phyloP scores from a whole-genome alignment of 768 basidiomycete genomes.

The Melanogaster broomeanus region DNA sequence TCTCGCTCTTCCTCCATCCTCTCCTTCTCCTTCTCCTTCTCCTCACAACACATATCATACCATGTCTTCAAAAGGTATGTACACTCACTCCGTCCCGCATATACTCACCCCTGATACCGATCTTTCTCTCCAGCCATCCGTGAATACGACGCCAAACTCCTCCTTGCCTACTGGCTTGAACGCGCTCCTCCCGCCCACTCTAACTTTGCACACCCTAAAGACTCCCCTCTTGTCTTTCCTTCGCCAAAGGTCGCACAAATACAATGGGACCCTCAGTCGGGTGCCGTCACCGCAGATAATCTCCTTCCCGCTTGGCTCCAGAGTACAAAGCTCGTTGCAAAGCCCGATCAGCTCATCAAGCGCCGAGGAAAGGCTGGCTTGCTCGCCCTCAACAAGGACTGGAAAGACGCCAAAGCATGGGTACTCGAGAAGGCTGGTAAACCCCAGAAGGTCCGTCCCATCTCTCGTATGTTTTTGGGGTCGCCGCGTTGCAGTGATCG shows the following conservation, averaged over 20 bases:
- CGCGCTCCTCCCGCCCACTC: constrained; percentile 80
- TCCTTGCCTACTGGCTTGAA: constrained; percentile 96
- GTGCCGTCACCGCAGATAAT: constrained; percentile 56
- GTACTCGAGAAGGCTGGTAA: constrained; percentile 88
- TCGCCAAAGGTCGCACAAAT: constrained; percentile 82
- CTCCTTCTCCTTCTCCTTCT: constrained; percentile 9
- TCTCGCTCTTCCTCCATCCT: constrained; percentile 1
- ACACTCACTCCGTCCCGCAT: neutral
- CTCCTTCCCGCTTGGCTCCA: constrained; percentile 80
- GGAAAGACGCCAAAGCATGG: constrained; percentile 88
- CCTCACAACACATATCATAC: too few species aligned
- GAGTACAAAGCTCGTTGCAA: constrained; percentile 86
- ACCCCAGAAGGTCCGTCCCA: constrained; percentile 73
- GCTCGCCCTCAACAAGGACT: constrained; percentile 90
- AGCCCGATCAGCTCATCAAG: constrained; percentile 99
- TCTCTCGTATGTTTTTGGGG: constrained; percentile 6
- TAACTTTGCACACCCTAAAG: constrained; percentile 49
- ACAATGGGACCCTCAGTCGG: constrained; percentile 77
- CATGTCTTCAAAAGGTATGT: constrained; percentile 37
- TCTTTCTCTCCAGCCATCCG: constrained; percentile 66
- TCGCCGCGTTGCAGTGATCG: neutral
- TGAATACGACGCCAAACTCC: constrained; percentile 98
- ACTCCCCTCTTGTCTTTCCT: constrained; percentile 52
- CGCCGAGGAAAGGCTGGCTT: constrained; percentile 98
- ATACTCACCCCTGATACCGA: neutral